Percentiles rank a stretch among this genome's conserved stretches.
Evolutionary conservation across 345 rosid genomes (phyloP).

Genomic region (Lumnitzera racemosa): DNA sequence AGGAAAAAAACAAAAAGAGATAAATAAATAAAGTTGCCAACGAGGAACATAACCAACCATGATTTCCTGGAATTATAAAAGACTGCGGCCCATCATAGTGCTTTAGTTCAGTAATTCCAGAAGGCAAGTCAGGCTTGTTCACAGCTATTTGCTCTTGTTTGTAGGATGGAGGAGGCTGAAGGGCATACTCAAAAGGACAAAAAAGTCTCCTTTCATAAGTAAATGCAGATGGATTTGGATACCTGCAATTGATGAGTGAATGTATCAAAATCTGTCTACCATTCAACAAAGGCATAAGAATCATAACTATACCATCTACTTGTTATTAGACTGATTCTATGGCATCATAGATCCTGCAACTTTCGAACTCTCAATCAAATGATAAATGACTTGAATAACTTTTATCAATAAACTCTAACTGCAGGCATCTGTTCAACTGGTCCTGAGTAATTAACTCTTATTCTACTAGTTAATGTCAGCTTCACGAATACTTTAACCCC

Average conservation of each 20-base stretch:
- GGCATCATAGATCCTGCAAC: too few relatives aligned
- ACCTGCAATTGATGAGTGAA: constrained; percentile 35
- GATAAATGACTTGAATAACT: too few relatives aligned
- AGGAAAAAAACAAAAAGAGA: constrained; percentile 7
- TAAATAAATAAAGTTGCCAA: constrained; percentile 5
- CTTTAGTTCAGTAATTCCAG: constrained; percentile 59
- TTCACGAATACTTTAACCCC: too few relatives aligned
- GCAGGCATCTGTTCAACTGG: too few relatives aligned
- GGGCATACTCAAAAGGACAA: constrained; percentile 91
- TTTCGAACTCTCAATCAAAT: too few relatives aligned
- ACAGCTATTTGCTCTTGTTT: constrained; percentile 65
- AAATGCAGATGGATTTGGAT: constrained; percentile 92
- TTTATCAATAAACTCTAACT: too few relatives aligned
- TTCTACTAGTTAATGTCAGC: too few relatives aligned
- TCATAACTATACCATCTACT: background rate
- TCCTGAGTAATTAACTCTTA: too few relatives aligned
- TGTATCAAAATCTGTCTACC: background rate
- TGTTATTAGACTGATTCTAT: too few relatives aligned
- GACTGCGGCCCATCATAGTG: constrained; percentile 92
- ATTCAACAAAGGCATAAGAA: background rate
- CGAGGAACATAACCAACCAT: constrained; percentile 53
- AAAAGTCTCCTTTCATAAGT: constrained; percentile 88
- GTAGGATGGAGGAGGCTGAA: constrained; percentile 88
- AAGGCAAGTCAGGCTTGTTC: constrained; percentile 83
- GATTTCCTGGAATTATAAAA: constrained; percentile 94